Evolutionary conservation across 345 rosid genomes (phyloP).

Genomic region (Citrus inodora): DNA sequence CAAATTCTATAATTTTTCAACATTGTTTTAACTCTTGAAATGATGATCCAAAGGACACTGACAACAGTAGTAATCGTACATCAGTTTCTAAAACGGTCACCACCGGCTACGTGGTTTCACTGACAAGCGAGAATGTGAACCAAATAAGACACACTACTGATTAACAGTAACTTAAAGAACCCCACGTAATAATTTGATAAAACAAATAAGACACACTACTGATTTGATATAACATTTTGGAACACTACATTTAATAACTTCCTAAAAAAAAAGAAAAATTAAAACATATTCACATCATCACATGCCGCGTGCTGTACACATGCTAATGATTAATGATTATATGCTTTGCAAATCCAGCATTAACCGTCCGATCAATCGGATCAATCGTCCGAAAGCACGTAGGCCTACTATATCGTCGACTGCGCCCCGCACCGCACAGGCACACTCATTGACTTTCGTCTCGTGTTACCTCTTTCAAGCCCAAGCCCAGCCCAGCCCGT

Average conservation of each 20-base stretch:
- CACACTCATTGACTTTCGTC: constrained; percentile 64
- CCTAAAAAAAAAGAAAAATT: background rate
- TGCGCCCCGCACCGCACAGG: background rate
- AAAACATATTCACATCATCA: background rate
- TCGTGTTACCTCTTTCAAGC: constrained; percentile 37
- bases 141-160: background rate
- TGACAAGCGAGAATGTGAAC: no score
- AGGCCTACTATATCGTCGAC: no score
- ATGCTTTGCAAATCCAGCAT: background rate
- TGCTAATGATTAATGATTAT: background rate
- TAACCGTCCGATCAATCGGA: background rate
- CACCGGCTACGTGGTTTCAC: no score
- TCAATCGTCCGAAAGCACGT: background rate
- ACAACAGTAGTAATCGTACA: no score
- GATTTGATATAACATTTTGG: background rate
- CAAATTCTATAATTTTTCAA: no score
- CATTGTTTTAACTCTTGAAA: no score
- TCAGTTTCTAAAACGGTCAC: no score
- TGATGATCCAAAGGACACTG: no score
- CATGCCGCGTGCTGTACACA: background rate
- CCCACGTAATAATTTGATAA: no score
- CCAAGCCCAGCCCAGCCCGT: background rate
- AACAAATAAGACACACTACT: background rate
- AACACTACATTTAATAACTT: background rate
- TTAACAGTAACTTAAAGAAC: background rate